phyloP scores from a whole-genome alignment of 495 filamentous ascomycete genomes.

The Sphaerosporella brunnea region DNA sequence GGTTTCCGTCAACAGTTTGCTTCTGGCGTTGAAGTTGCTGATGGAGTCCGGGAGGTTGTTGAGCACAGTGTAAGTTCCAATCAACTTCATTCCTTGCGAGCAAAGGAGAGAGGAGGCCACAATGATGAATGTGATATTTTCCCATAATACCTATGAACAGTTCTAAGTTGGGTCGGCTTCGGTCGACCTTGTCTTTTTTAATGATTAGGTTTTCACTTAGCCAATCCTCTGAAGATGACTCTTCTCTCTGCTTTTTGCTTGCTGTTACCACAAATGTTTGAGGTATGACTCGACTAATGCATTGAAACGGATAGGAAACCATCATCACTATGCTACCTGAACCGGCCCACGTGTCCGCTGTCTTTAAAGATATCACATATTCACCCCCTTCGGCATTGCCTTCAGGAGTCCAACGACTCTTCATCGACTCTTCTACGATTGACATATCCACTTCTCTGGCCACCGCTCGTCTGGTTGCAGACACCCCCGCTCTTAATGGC shows the following conservation, averaged over 20 bases:
- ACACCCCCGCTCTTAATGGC: constrained; percentile 34
- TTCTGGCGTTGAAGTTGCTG: constrained; percentile 39
- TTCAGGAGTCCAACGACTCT: constrained; percentile 38
- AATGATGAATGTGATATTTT: constrained; percentile 33
- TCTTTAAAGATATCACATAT: constrained; percentile 44
- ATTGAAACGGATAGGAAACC: constrained; percentile 37
- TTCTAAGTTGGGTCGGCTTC: constrained; percentile 30
- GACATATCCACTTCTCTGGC: constrained; percentile 58
- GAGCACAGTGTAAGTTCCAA: constrained; percentile 50
- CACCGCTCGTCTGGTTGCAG: constrained; percentile 43
- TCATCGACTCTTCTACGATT: constrained; percentile 75
- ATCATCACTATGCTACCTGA: constrained; percentile 69
- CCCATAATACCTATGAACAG: constrained; percentile 13
- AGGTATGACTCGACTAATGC: neutral
- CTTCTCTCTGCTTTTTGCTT: neutral
- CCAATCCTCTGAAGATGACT: constrained; percentile 45
- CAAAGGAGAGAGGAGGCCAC: neutral
- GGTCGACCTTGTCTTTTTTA: constrained; percentile 1
- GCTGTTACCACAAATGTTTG: neutral
- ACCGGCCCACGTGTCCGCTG: constrained; percentile 55
- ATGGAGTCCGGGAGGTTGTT: constrained; percentile 42
- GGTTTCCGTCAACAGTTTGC: constrained; percentile 43
- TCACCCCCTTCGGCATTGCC: constrained; percentile 29
- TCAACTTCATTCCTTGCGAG: constrained; percentile 1
- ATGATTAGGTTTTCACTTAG: constrained; percentile 28